Base-by-base conservation (phyloP, 305 asterid species). In the Rubia balearica region DNA sequence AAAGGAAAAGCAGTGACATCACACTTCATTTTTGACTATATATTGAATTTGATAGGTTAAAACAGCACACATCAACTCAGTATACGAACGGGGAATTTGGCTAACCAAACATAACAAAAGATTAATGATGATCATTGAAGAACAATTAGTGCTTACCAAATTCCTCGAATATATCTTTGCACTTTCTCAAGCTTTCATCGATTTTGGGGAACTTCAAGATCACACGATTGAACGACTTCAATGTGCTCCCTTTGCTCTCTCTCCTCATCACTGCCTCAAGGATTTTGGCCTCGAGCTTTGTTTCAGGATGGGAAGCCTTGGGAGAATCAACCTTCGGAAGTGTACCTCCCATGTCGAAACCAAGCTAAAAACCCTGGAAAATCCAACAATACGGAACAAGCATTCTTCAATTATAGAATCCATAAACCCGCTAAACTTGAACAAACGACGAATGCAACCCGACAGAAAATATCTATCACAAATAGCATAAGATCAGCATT, bases 161-260 rank as follows among this genome's bases (percentile, higher is more conserved):
- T 76, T 88, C 91, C 74, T 85, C 79, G 64, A 88, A 89, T 16
- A 84, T 82, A 10, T 80, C 78, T 83, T 78, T 85, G 83, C 89
- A 89, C 79, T 88, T 89, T 79, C 90, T 79, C 63, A 91, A 70
- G 85, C 87, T 84, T 81, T 85, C 84, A 16, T 85, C 96, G 40
- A 91, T 88, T 76, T 83, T 91, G 57, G 96, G 96, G 56, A 89
- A 91, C 55, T 88, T 89, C 41, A 91, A 81, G 83, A 91, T 87
- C 51, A 91, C 73, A 76, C 81, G 82, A 78, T 89, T 84, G 41
- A 89, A 91, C 51, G 97, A 90, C 75, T 77, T 85, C 68, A 81
- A 71, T 49, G 90, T 71, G 74, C 85, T 86, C 76, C 96, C 97
- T 83, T 73, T 76, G 62, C 66, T 78, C 80, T 86, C 96, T 80